Percentiles rank a stretch among this genome's conserved stretches.
These are phyloP conservation scores for Iris pallida DNA, from an alignment of 116 monocot species.

Conservation along the genomic window DNA sequence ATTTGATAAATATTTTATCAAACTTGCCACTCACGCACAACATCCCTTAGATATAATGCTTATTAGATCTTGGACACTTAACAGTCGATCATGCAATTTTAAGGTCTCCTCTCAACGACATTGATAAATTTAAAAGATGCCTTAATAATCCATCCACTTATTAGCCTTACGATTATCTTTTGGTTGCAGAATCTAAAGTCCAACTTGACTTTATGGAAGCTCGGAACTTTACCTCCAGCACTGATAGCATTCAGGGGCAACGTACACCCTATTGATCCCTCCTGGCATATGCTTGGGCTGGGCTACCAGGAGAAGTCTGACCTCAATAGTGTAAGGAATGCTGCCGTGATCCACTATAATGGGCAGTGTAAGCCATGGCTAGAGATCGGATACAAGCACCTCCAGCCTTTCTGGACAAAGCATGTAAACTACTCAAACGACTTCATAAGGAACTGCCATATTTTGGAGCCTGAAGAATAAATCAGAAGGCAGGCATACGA, in stretches of 20 bases:
- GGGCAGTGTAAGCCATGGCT: slow-evolving; percentile 95
- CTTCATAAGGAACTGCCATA: slow-evolving; percentile 75
- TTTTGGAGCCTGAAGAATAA: slow-evolving; percentile 58
- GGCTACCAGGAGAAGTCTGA: slow-evolving; percentile 88
- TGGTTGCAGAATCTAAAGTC: slow-evolving; percentile 71
- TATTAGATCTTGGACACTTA: too few relatives aligned
- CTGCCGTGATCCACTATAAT: slow-evolving; percentile 91
- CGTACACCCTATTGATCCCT: slow-evolving; percentile 72
- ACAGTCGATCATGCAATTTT: too few relatives aligned
- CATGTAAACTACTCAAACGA: slow-evolving; percentile 88
- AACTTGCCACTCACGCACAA: too few relatives aligned
- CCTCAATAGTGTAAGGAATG: slow-evolving; percentile 43
- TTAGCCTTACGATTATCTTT: not conserved
- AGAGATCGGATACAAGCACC: slow-evolving; percentile 85
- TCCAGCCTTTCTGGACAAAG: slow-evolving; percentile 84
- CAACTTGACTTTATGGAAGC: slow-evolving; percentile 81
- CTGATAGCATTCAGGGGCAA: slow-evolving; percentile 82
- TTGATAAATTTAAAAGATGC: too few relatives aligned
- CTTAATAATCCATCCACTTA: not conserved
- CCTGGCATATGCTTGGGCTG: slow-evolving; percentile 93
- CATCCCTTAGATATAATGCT: too few relatives aligned
- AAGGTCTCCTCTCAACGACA: too few relatives aligned
- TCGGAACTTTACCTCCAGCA: slow-evolving; percentile 88
- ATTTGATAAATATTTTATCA: too few relatives aligned
- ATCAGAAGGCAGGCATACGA: not conserved